Evolutionary conservation across 169 alveolate species (phyloP).

Genomic region (Eimeria acervulina): DNA sequence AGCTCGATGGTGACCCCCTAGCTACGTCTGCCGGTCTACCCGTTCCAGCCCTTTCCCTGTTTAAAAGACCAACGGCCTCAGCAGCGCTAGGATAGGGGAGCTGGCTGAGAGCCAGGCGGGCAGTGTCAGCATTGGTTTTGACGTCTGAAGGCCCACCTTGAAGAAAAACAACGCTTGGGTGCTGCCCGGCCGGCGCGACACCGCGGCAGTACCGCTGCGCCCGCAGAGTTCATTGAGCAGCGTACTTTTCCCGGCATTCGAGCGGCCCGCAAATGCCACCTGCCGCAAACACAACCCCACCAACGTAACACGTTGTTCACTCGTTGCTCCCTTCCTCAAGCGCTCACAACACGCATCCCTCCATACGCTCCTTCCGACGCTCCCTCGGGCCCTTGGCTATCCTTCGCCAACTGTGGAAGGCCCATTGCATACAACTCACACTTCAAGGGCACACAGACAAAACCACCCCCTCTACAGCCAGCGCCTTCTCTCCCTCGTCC

Average conservation of each 20-base stretch:
- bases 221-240: constrained; percentile 84
- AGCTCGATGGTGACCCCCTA: neutral
- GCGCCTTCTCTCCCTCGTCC: neutral
- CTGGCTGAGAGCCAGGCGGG: neutral
- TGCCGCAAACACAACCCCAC: constrained; percentile 18
- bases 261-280: constrained; percentile 85
- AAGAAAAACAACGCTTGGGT: constrained; percentile 81
- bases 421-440: neutral
- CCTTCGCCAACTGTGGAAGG: neutral
- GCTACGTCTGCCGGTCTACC: neutral
- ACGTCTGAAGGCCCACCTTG: constrained; percentile 51
- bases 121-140: neutral
- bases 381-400: neutral
- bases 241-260: constrained; percentile 85
- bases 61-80: neutral
- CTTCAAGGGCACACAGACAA: neutral
- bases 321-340: neutral
- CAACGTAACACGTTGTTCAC: neutral
- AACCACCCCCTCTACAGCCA: neutral
- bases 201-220: constrained; percentile 80
- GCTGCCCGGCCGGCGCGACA: constrained; percentile 81
- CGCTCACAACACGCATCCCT: neutral
- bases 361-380: neutral
- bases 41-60: neutral
- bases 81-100: neutral